Base-by-base conservation (phyloP, 2,329 filamentous ascomycete species). In the Laburnicola sp. region DNA sequence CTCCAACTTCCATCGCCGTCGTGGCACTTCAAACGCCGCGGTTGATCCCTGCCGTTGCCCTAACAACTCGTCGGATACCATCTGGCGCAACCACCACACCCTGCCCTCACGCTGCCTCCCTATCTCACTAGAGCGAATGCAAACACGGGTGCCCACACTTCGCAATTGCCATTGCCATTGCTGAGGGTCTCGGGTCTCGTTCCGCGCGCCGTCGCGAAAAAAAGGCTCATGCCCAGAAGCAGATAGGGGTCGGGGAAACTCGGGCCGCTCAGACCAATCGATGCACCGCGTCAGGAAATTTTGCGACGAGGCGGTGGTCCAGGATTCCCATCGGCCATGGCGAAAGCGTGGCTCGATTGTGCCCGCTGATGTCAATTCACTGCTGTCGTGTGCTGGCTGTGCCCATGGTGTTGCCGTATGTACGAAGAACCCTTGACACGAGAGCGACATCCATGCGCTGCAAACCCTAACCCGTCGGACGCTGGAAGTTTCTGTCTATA, bases 261-360 rank as follows among this genome's bases (percentile, higher is more conserved):
- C 56, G 56, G 56, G 47, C 54, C 36, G 49, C 45, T 47, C 48
- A 37, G 49, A 41, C 56, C 56, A 59, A 59, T 59, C 7, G 45
- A 9, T n/a, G 25, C 34, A 32, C 43, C 9, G 26, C n/a, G n/a
- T 10, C 43, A 37, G 43, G 32, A 45, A 45, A 45, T 21, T 45
- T 34, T 45, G 43, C 43, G 43, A 38, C 43, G 34, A 45, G 32
- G 43, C 43, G n/a, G 32, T 37, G n/a, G n/a, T 37, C 31, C 43
- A 45, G 43, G 34, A 16, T 31, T 32, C 43, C 25, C 11, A 41
- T 16, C 11, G 25, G 11, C 16, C 28, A 30, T 21, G 9, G 34
- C n/a, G 2, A 23, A 8, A 21, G 23, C 32, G 34, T 30, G 34
- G 25, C 32, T 37, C 22, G 43, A 31, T 4, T 11, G 25, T 31